phyloP scores from a whole-genome alignment of 2,329 filamentous ascomycete genomes.

The Plectosphaerella cucumerina region DNA sequence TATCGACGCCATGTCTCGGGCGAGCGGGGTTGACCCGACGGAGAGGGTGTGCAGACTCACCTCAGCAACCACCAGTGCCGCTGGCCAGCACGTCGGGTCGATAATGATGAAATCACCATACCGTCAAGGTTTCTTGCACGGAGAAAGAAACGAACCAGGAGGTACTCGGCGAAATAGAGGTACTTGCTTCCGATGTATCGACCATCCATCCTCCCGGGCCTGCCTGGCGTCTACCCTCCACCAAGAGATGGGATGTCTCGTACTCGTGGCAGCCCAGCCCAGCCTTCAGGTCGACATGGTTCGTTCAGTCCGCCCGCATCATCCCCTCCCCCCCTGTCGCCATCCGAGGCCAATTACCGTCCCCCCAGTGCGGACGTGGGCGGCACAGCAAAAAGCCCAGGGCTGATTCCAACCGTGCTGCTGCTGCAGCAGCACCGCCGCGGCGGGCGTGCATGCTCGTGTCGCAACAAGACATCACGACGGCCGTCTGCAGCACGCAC shows the following conservation, averaged over 20 bases:
- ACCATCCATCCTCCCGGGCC: background rate
- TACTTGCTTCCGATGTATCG: background rate
- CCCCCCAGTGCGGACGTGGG: background rate
- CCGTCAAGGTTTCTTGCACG: too few relatives aligned
- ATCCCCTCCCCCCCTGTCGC: background rate
- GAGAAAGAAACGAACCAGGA: background rate
- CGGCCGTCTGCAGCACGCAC: background rate
- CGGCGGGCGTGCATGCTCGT: background rate
- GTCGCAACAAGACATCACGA: background rate
- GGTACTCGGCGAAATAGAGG: background rate
- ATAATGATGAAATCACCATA: background rate
- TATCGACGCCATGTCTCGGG: slow-evolving; percentile 3
- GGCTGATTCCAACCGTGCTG: too few relatives aligned
- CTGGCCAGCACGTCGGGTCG: background rate
- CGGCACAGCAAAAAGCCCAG: background rate
- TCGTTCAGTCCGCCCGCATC: background rate
- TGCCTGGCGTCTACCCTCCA: background rate
- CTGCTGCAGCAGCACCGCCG: too few relatives aligned
- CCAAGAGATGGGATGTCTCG: too few relatives aligned
- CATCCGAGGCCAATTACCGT: background rate
- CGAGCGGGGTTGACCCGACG: background rate
- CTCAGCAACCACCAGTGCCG: background rate
- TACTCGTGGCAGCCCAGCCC: background rate
- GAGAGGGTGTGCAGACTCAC: slow-evolving; percentile 1
- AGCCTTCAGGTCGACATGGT: background rate